phyloP scores from a whole-genome alignment of 768 basidiomycete species.

The Macrocybe gigantea region DNA sequence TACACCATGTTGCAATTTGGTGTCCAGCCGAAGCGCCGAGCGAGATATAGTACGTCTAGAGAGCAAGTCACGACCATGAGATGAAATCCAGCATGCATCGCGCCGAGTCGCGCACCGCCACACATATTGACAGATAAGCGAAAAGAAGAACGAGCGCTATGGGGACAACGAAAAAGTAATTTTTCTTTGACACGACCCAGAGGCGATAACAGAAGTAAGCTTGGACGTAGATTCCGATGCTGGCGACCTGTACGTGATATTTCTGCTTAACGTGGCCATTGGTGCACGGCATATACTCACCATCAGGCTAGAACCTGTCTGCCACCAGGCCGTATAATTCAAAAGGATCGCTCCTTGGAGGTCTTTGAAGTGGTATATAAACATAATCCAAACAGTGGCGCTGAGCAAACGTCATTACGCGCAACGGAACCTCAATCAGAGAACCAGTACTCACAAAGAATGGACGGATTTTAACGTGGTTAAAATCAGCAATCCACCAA shows the following conservation, averaged over 20 bases:
- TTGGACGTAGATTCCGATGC: conserved; percentile 26
- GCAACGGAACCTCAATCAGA: not conserved
- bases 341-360: conserved; percentile 21
- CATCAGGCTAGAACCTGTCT: conserved; percentile 22
- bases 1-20: conserved; percentile 23
- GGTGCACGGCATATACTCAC: conserved; percentile 8
- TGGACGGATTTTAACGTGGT: conserved; percentile 25
- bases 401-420: conserved; percentile 9
- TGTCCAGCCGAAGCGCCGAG: conserved; percentile 5
- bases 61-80: not conserved
- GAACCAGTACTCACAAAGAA: conserved; percentile 17
- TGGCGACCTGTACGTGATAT: conserved; percentile 16
- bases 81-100: no score
- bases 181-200: conserved; percentile 20
- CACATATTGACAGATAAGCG: conserved; percentile 18
- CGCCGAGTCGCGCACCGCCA: conserved; percentile 16
- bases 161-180: conserved; percentile 16
- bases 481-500: conserved; percentile 17
- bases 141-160: conserved; percentile 17
- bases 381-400: conserved; percentile 23
- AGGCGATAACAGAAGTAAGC: conserved; percentile 24
- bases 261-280: not conserved
- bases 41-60: conserved; percentile 22
- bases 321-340: conserved; percentile 27
- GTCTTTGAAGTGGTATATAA: conserved; percentile 21